phyloP scores from a whole-genome alignment of 345 rosid species.

The Bruguiera gymnorhiza region DNA sequence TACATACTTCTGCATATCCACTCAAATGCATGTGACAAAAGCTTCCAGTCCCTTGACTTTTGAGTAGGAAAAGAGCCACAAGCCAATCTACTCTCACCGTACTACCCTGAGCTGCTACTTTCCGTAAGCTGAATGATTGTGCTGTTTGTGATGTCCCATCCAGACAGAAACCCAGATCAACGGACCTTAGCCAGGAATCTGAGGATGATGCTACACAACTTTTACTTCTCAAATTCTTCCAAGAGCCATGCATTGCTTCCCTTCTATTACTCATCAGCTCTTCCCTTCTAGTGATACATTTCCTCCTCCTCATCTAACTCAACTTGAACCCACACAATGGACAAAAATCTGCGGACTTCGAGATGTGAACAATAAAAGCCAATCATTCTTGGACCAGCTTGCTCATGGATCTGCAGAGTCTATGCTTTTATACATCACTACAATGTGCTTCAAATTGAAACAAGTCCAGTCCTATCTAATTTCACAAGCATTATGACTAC shows the following conservation, averaged over 20 bases:
- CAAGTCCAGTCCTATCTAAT: constrained; percentile 2
- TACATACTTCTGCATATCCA: too few relatives aligned
- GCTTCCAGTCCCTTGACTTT: not conserved
- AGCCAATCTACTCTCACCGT: not conserved
- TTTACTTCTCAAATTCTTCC: not conserved
- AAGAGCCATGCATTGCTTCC: not conserved
- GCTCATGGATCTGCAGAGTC: not conserved
- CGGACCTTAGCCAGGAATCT: not conserved
- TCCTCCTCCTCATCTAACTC: not conserved
- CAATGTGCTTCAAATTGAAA: not conserved
- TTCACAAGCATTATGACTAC: not conserved
- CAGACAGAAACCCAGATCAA: not conserved
- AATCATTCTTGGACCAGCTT: not conserved
- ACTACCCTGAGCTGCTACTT: not conserved
- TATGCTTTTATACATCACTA: not conserved
- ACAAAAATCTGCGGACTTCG: not conserved
- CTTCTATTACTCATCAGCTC: not conserved
- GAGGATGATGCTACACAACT: not conserved
- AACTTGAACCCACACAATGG: not conserved
- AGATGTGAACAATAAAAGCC: not conserved
- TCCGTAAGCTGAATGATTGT: not conserved
- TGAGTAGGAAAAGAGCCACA: not conserved
- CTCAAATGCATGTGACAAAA: too few relatives aligned
- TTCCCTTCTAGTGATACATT: not conserved
- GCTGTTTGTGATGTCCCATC: not conserved